phyloP scores from a whole-genome alignment of 495 filamentous ascomycete genomes.

The Geoglossum glabrum region DNA sequence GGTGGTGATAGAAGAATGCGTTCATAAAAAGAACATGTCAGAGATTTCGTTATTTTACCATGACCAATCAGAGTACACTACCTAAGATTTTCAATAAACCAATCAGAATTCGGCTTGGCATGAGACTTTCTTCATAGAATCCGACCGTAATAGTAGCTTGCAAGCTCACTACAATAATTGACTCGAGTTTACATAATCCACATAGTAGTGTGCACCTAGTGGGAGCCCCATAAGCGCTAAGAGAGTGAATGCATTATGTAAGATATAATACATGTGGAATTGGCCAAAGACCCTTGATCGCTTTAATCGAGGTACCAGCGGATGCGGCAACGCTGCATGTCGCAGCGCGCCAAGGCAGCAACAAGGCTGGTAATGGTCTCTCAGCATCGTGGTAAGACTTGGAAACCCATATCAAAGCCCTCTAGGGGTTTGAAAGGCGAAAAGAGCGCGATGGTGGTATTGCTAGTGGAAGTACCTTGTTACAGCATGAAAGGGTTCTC shows the following conservation, averaged over 20 bases:
- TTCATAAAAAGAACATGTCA: too few relatives aligned
- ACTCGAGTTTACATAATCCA: too few relatives aligned
- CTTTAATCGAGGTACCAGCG: slow-evolving; percentile 11
- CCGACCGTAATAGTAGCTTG: too few relatives aligned
- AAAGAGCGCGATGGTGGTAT: slow-evolving; percentile 13
- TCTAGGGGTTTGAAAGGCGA: slow-evolving; percentile 13
- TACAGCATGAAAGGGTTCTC: slow-evolving; percentile 12
- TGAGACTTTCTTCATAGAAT: too few relatives aligned
- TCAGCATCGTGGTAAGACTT: slow-evolving; percentile 11
- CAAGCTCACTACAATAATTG: too few relatives aligned
- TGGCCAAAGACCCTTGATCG: slow-evolving; percentile 2
- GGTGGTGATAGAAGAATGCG: too few relatives aligned
- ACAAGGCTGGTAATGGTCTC: slow-evolving; percentile 13
- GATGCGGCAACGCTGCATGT: slow-evolving; percentile 11
- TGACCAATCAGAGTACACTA: too few relatives aligned
- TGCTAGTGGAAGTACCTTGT: slow-evolving; percentile 9
- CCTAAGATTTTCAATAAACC: too few relatives aligned
- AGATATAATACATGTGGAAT: slow-evolving; percentile 8
- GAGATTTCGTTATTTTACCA: too few relatives aligned
- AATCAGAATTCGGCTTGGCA: too few relatives aligned
- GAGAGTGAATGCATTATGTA: slow-evolving; percentile 3
- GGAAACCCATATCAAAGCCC: slow-evolving; percentile 11
- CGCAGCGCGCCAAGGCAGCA: slow-evolving; percentile 7
- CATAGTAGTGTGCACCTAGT: too few relatives aligned
- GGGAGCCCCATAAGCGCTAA: neutral